These are phyloP conservation scores for Amanita exitialis DNA, from an alignment of 768 basidiomycete species.

Conservation along the genomic window DNA sequence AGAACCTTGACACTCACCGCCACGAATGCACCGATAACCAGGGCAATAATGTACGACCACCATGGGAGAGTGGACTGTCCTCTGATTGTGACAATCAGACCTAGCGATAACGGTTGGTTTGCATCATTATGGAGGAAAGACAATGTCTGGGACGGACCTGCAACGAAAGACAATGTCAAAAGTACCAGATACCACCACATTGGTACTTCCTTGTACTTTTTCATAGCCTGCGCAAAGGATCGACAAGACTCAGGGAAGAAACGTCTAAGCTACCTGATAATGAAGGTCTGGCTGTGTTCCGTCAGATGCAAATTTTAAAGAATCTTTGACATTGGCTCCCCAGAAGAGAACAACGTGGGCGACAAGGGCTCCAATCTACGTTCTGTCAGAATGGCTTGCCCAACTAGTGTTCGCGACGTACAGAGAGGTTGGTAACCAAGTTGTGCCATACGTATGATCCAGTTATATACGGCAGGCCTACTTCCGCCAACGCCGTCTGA, in stretches of 20 bases:
- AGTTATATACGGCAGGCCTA: conserved; percentile 38
- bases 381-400: neutral
- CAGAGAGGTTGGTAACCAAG: conserved; percentile 36
- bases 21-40: conserved; percentile 37
- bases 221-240: conserved; percentile 29
- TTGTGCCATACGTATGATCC: conserved; percentile 48
- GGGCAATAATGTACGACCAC: conserved; percentile 52
- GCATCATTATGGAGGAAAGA: neutral
- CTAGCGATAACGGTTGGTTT: conserved; percentile 14
- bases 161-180: conserved; percentile 39
- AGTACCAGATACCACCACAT: conserved; percentile 51
- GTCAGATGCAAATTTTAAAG: conserved; percentile 36
- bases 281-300: conserved; percentile 47
- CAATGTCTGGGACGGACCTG: conserved; percentile 27
- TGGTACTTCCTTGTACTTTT: conserved; percentile 50
- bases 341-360: conserved; percentile 49
- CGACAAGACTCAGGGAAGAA: neutral
- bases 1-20: conserved; percentile 17
- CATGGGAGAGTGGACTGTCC: conserved; percentile 53
- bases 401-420: conserved; percentile 13
- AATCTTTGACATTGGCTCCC: conserved; percentile 37
- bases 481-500: conserved; percentile 37
- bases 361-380: conserved; percentile 50
- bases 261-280: conserved; percentile 24
- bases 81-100: conserved; percentile 44